Conservation (phyloP, 768 basidiomycete species). For the Collybiopsis confluens region DNA sequence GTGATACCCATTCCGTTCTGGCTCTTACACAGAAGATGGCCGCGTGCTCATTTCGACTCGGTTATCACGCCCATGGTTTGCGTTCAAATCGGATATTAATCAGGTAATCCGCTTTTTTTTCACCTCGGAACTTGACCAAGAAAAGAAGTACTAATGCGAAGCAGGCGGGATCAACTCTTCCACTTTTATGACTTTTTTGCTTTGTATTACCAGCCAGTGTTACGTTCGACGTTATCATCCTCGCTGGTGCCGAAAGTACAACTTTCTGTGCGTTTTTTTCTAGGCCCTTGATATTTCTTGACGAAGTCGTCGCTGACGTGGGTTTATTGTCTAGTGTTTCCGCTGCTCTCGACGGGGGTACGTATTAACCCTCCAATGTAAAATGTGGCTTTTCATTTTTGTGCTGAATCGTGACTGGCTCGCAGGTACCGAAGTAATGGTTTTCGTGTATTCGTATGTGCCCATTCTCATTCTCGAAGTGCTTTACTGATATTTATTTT, state of each 20-base stretch:
- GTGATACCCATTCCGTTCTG: constrained; percentile 36
- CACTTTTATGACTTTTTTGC: constrained; percentile 8
- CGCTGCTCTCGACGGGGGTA: constrained; percentile 14
- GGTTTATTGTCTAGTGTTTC: constrained; percentile 1
- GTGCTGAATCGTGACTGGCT: neutral
- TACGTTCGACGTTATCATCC: constrained; percentile 30
- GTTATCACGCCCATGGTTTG: constrained; percentile 25
- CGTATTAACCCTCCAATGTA: too few relatives aligned
- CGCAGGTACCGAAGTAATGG: constrained; percentile 30
- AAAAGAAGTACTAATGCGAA: too few relatives aligned
- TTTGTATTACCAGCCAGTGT: constrained; percentile 30
- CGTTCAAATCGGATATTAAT: constrained; percentile 15
- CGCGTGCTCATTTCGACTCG: constrained; percentile 22
- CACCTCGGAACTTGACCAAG: neutral
- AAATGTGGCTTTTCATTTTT: too few relatives aligned
- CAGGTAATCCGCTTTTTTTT: constrained; percentile 1
- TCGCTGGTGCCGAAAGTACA: constrained; percentile 27
- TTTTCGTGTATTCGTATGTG: constrained; percentile 38
- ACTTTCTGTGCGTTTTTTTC: constrained; percentile 20
- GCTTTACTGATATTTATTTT: too few relatives aligned
- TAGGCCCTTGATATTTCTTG: neutral
- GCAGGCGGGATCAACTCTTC: constrained; percentile 23
- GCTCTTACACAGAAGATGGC: constrained; percentile 31
- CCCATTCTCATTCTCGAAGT: constrained; percentile 13
- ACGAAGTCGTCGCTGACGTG: too few relatives aligned